Conservation (phyloP, 805 yeast genomes). For the Ogataea nitratoaversa region DNA sequence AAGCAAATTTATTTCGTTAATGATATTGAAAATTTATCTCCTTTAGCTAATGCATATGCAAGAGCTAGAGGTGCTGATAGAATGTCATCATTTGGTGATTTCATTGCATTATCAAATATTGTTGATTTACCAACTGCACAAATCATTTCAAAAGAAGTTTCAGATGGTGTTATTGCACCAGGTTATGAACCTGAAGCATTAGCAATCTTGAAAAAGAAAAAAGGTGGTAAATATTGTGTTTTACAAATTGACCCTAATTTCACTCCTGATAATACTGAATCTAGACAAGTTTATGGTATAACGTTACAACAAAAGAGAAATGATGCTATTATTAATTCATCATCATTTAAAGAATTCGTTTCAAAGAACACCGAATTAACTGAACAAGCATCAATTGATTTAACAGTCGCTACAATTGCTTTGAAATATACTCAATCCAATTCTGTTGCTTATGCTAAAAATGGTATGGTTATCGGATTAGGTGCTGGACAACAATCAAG, state of each 20-base stretch:
- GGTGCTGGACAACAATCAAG: conserved; percentile 99
- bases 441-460: conserved; percentile 97
- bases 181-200: conserved; percentile 92
- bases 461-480: conserved; percentile 98
- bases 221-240: conserved; percentile 95
- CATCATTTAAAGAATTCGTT: conserved; percentile 88
- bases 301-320: conserved; percentile 95
- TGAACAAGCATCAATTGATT: conserved; percentile 88
- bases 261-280: conserved; percentile 75
- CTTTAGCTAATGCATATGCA: conserved; percentile 96
- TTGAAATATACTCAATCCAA: conserved; percentile 97
- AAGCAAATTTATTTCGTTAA: conserved; percentile 93
- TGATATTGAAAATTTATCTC: conserved; percentile 92
- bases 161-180: conserved; percentile 99
- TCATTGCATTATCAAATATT: conserved; percentile 93
- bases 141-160: conserved; percentile 94
- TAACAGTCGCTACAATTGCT: conserved; percentile 96
- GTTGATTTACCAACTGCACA: conserved; percentile 96
- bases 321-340: conserved; percentile 90
- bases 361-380: conserved; percentile 82
- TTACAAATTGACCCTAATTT: conserved; percentile 94
- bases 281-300: conserved; percentile 95
- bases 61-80: conserved; percentile 99
- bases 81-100: conserved; percentile 99
- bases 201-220: conserved; percentile 82